Evolutionary conservation across 306 rosid genomes (phyloP).

Genomic region (Fagus crenata): DNA sequence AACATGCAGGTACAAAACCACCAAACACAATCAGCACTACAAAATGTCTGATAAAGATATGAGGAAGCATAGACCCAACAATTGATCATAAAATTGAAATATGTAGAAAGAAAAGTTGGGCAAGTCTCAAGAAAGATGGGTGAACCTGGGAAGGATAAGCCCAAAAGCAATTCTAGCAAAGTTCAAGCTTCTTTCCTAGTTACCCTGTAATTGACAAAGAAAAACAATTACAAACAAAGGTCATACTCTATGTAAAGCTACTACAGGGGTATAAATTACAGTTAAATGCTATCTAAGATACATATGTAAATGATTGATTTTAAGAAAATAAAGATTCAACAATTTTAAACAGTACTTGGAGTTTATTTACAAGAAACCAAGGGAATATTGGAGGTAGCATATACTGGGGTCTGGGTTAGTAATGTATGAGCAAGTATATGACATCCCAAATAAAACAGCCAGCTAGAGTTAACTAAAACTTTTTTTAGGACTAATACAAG

Average conservation of each 20-base stretch:
- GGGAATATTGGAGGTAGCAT: background rate
- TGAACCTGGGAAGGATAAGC: conserved; percentile 34
- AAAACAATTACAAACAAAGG: background rate
- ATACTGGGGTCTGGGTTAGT: background rate
- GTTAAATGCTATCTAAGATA: background rate
- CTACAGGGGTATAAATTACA: background rate
- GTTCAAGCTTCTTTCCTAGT: conserved; percentile 83
- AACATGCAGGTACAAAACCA: background rate
- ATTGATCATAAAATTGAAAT: background rate
- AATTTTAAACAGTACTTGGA: background rate
- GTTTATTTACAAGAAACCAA: background rate
- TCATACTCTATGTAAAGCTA: conserved; percentile 6
- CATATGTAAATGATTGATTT: background rate
- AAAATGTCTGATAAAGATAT: background rate
- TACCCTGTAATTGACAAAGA: conserved; percentile 55
- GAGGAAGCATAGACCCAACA: background rate
- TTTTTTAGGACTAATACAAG: background rate
- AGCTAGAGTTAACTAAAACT: background rate
- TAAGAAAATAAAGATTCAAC: background rate
- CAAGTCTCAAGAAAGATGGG: conserved; percentile 3
- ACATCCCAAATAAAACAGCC: background rate
- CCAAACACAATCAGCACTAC: background rate
- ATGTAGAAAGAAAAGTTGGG: background rate
- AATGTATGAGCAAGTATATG: background rate
- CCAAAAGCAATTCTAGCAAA: conserved; percentile 31